Evolutionary conservation across 805 yeast species (phyloP).

Genomic region (Hanseniaspora occidentalis): DNA sequence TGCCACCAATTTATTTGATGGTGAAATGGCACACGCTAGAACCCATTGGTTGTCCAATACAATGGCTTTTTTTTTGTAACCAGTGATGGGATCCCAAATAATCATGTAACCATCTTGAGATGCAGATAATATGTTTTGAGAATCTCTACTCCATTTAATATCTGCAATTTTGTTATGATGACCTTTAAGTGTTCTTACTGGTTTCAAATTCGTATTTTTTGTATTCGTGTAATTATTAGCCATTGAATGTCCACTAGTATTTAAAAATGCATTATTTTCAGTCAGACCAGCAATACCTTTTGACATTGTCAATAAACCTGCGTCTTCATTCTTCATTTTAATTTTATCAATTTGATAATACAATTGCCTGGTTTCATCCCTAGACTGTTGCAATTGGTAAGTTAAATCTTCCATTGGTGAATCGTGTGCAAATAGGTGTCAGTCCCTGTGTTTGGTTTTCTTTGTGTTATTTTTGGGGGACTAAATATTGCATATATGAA

Average conservation of each 20-base stretch:
- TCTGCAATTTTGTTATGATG: conserved; percentile 66
- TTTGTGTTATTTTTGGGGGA: neutral
- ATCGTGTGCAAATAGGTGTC: no score
- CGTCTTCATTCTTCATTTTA: conserved; percentile 32
- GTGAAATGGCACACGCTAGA: conserved; percentile 59
- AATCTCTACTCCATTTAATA: conserved; percentile 55
- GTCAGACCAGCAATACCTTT: no score
- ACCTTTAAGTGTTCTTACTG: conserved; percentile 28
- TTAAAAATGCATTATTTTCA: neutral
- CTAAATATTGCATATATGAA: no score
- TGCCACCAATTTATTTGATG: conserved; percentile 54
- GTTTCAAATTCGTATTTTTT: conserved; percentile 22
- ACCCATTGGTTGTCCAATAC: conserved; percentile 72
- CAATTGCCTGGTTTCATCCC: conserved; percentile 34
- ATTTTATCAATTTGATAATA: conserved; percentile 36
- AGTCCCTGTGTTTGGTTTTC: no score
- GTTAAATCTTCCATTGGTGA: conserved; percentile 11
- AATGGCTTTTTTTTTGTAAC: conserved; percentile 58
- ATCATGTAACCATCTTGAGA: conserved; percentile 81
- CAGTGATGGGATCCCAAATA: conserved; percentile 70
- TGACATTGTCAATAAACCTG: conserved; percentile 31
- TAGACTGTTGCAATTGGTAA: conserved; percentile 25
- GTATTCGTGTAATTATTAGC: neutral
- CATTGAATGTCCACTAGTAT: neutral
- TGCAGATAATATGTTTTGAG: conserved; percentile 51